Conservation (phyloP, 345 rosid genomes). For the Trapa bicornis region DNA sequence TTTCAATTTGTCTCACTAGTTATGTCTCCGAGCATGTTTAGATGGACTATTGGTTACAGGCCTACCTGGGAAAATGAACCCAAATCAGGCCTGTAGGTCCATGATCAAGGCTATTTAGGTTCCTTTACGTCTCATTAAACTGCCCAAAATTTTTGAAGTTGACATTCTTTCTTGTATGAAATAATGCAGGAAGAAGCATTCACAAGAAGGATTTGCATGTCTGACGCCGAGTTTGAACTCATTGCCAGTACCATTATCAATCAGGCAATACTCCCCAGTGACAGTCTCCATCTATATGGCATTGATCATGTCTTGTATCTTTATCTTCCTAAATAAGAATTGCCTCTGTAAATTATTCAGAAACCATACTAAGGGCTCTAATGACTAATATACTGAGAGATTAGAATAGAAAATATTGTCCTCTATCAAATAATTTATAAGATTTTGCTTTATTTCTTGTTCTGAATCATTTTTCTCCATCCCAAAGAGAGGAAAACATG, state of each 20-base stretch:
- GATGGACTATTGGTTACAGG: neutral
- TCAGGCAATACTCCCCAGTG: constrained; percentile 21
- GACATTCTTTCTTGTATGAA: neutral
- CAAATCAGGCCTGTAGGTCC: neutral
- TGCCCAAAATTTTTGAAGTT: neutral
- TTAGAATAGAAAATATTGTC: neutral
- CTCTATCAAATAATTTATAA: neutral
- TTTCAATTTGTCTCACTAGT: neutral
- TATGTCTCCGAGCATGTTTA: neutral
- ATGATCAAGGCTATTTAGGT: neutral
- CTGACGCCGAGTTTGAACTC: constrained; percentile 22
- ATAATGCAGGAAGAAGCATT: constrained; percentile 33
- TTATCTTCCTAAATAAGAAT: neutral
- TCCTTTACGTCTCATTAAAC: no score
- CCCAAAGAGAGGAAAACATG: neutral
- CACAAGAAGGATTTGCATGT: constrained; percentile 49
- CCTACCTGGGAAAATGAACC: neutral
- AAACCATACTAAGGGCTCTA: neutral
- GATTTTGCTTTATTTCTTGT: neutral
- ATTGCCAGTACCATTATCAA: constrained; percentile 14
- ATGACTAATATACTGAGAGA: neutral
- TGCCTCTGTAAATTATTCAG: neutral
- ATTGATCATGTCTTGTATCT: constrained; percentile 2
- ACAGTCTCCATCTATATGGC: constrained; percentile 20
- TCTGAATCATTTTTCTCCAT: neutral